A percentile compares a stretch with the other conserved stretches of the same genome.
Conservation (phyloP, 306 rosid genomes). For the Vachellia collinsii region DNA sequence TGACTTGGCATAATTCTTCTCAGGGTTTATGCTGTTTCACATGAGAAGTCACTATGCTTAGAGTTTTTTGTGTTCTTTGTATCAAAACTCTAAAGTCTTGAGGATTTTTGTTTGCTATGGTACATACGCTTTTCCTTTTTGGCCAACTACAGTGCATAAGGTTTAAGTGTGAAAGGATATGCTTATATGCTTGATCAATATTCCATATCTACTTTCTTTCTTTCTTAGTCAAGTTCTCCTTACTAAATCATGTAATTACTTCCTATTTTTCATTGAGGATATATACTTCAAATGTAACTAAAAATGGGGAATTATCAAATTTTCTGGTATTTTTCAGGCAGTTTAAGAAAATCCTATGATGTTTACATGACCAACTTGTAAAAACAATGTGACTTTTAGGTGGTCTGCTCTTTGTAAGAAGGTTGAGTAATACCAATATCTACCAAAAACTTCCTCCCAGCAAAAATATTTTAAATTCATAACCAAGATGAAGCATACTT, state of each 20-base stretch:
- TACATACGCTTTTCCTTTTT: neutral
- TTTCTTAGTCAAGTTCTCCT: neutral
- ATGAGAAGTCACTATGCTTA: neutral
- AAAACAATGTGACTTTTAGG: too few species aligned
- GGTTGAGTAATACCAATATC: neutral
- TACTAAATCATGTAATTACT: neutral
- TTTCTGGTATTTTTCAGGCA: neutral
- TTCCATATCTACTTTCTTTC: neutral
- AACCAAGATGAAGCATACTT: neutral
- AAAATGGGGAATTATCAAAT: neutral
- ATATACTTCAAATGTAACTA: neutral
- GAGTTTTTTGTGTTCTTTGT: neutral
- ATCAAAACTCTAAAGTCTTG: neutral
- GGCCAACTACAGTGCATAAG: neutral
- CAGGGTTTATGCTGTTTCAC: neutral
- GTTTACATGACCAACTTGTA: neutral
- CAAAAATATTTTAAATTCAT: neutral
- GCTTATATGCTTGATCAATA: neutral
- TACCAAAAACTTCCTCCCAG: neutral
- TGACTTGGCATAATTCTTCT: neutral
- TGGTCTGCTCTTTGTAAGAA: neutral
- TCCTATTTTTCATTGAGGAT: neutral
- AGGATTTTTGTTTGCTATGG: neutral
- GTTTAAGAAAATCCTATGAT: neutral
- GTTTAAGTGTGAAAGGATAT: conserved; percentile 6